Evolutionary conservation across 306 rosid genomes (phyloP).

Genomic region (Lagenaria siceraria): DNA sequence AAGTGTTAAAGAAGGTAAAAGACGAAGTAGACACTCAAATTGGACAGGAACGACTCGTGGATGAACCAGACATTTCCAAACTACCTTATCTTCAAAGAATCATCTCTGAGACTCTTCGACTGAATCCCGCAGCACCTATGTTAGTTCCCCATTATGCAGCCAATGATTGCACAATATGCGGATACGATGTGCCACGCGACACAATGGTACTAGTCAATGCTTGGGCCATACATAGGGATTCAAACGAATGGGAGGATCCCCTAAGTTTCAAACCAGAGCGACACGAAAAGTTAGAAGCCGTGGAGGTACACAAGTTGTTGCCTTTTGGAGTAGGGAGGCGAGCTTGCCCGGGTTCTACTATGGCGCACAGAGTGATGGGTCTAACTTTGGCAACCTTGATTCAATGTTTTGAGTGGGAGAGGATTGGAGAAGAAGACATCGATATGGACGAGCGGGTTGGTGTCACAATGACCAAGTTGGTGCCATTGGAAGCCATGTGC

Average conservation of each 20-base stretch:
- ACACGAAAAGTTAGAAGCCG: slow-evolving; percentile 6
- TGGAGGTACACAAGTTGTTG: slow-evolving; percentile 3
- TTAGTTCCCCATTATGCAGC: slow-evolving; percentile 35
- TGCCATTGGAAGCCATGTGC: slow-evolving; percentile 40
- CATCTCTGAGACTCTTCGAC: slow-evolving; percentile 29
- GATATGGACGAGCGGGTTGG: slow-evolving; percentile 34
- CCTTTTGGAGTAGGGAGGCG: slow-evolving; percentile 49
- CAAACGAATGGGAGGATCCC: slow-evolving; percentile 25
- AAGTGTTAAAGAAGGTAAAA: slow-evolving; percentile 26
- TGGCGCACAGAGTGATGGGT: slow-evolving; percentile 32
- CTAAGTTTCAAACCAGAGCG: slow-evolving; percentile 38
- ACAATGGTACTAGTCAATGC: slow-evolving; percentile 35
- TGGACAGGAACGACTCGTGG: slow-evolving; percentile 26
- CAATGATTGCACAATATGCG: slow-evolving; percentile 23
- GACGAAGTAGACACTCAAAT: slow-evolving; percentile 24
- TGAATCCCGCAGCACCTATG: slow-evolving; percentile 27
- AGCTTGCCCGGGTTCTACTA: slow-evolving; percentile 30
- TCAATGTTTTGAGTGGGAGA: slow-evolving; percentile 57
- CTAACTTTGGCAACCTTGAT: slow-evolving; percentile 26
- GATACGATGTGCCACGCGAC: slow-evolving; percentile 33
- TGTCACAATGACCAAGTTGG: slow-evolving; percentile 21
- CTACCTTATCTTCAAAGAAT: slow-evolving; percentile 33
- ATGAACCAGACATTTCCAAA: slow-evolving; percentile 32
- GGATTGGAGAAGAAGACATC: slow-evolving; percentile 9
- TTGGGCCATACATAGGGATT: slow-evolving; percentile 54